Evolutionary conservation across 1,284 basidiomycete genomes (phyloP), one percentile per base, ranked within the genome.

Genomic region (Rhodofomes roseus): DNA sequence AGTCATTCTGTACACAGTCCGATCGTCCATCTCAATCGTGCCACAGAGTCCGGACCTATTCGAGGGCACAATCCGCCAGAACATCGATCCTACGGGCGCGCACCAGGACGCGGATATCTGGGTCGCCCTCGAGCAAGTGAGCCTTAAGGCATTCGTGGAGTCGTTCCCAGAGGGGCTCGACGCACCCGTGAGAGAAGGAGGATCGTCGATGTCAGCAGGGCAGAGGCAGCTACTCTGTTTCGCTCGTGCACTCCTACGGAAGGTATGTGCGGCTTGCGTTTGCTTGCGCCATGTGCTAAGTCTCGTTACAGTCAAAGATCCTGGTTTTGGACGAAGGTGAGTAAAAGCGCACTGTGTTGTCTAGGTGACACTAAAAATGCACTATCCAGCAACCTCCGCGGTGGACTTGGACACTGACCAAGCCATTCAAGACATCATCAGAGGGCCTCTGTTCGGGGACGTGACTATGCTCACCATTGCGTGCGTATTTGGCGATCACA

Each of bases 351-450:
- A 41, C 56, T 56, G 4, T 11, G 16, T 39, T 29, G 12, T 12
- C 23, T 29, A 8, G 12, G 3, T 52, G 20, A 37, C 52, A 37
- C 27, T 50, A 27, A 41, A 25, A 23, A 27, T n/a, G 20, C 25
- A 12, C 53, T 39, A 25, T 58, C 34, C 66, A 88, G 90, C 89
- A 1, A 92, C 89, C 11, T 90, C 87, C 23, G 89, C 90, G 16
- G 92, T 97, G 57, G 95, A 96, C 70, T 78, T 96, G 40, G 92
- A 96, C 70, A 97, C 95, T 2, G 95, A 97, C 73, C 82, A 83
- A 55, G 88, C 89, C 23, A 89, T 95, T 61, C 93, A 95, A 76
- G 84, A 85, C 7, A 92, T 93, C 62, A 91, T 95, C 50, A 80
- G 84, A 20, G 88, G 89, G 11, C 83, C 85, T 9, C 79, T 84